Percentiles rank a stretch among this genome's conserved stretches.
Conservation (phyloP, 2,329 filamentous ascomycete genomes). For the Colletotrichum zoysiae region DNA sequence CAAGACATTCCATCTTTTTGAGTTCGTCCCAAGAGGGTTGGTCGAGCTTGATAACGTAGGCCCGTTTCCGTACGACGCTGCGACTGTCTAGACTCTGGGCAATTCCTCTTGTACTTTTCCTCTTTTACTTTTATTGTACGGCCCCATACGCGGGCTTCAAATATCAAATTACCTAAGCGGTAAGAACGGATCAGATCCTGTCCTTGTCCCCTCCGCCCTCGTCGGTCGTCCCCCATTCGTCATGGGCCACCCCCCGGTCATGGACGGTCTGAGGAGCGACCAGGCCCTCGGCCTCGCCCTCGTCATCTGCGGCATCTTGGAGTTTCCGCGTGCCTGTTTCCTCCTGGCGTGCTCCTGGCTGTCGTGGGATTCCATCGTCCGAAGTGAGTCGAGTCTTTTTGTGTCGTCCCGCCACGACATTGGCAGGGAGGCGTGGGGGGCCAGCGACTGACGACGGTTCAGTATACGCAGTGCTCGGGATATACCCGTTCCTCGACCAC, state of each 20-base stretch:
- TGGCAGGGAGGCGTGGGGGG: too few relatives aligned
- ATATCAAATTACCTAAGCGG: too few relatives aligned
- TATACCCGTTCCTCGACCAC: constrained; percentile 21
- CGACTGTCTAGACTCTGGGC: too few relatives aligned
- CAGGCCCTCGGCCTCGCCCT: constrained; percentile 3
- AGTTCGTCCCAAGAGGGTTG: not conserved
- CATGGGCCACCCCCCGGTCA: not conserved
- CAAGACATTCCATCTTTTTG: constrained; percentile 7
- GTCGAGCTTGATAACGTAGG: not conserved
- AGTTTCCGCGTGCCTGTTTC: constrained; percentile 18
- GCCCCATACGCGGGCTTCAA: not conserved
- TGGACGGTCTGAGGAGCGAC: not conserved
- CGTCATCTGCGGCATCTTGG: constrained; percentile 4
- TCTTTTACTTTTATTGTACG: not conserved
- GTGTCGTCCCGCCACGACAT: not conserved
- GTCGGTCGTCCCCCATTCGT: too few relatives aligned
- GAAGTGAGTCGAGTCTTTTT: not conserved
- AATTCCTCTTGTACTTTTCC: not conserved
- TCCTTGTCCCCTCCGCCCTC: too few relatives aligned
- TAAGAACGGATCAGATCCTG: too few relatives aligned
- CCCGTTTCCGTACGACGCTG: not conserved
- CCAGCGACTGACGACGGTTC: not conserved
- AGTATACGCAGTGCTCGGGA: constrained; percentile 28
- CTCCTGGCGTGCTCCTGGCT: constrained; percentile 13
- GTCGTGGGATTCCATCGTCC: constrained; percentile 1